phyloP scores from a whole-genome alignment of 768 basidiomycete species.

The Lactarius sanguifluus region DNA sequence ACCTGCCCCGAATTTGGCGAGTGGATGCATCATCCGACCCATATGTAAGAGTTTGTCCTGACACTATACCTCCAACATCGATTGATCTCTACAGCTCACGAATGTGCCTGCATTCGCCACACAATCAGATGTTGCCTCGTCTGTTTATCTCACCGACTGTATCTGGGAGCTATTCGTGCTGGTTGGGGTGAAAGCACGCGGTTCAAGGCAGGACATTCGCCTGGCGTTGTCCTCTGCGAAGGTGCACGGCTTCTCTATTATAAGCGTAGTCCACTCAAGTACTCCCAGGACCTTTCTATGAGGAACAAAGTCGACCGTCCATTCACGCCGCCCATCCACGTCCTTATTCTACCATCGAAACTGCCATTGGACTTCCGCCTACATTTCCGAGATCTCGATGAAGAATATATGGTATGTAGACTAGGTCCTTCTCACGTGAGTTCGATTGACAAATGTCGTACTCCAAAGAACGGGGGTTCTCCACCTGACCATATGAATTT shows the following conservation, averaged over 20 bases:
- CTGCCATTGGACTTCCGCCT: slow-evolving; percentile 69
- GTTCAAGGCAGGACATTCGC: slow-evolving; percentile 56
- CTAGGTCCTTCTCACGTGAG: background rate
- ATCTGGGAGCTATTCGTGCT: slow-evolving; percentile 79
- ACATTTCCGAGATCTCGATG: slow-evolving; percentile 69
- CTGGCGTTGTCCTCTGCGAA: slow-evolving; percentile 58
- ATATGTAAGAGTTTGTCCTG: background rate
- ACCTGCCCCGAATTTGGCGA: slow-evolving; percentile 59
- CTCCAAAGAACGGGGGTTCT: slow-evolving; percentile 42
- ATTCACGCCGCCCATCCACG: slow-evolving; percentile 72
- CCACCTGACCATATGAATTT: slow-evolving; percentile 80
- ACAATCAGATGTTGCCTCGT: slow-evolving; percentile 41
- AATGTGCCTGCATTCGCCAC: slow-evolving; percentile 46
- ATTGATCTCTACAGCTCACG: slow-evolving; percentile 43
- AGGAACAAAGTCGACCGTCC: slow-evolving; percentile 56
- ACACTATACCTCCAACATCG: background rate
- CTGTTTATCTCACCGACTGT: slow-evolving; percentile 70
- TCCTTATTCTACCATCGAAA: slow-evolving; percentile 69
- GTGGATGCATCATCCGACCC: slow-evolving; percentile 41
- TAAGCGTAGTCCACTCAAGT: background rate
- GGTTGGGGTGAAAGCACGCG: slow-evolving; percentile 65
- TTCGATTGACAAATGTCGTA: background rate
- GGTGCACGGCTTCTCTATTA: slow-evolving; percentile 40
- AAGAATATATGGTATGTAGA: slow-evolving; percentile 52
- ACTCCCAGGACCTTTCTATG: slow-evolving; percentile 53